Evolutionary conservation across 2,329 filamentous ascomycete genomes (phyloP).

Genomic region (Immersiporthe knoxdaviesiana): DNA sequence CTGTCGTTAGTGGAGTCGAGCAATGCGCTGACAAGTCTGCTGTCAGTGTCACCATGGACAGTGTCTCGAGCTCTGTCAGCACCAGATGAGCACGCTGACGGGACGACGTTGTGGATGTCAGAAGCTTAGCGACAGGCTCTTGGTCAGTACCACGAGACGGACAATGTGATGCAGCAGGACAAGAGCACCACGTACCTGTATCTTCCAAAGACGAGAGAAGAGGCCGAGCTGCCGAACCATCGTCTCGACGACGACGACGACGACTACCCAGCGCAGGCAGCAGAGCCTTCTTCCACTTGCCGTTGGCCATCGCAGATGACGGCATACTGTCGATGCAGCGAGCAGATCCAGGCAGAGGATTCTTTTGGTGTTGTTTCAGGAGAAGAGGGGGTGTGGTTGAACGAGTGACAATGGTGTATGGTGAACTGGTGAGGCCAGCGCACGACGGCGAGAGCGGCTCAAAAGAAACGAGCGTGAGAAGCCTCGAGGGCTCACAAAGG

Average conservation of each 20-base stretch:
- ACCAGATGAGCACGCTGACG: not conserved
- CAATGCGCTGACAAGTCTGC: constrained; percentile 24
- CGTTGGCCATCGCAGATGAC: constrained; percentile 7
- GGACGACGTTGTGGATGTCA: constrained; percentile 7
- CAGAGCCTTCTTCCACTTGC: constrained; percentile 27
- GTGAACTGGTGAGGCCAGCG: not conserved
- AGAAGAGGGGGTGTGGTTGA: not conserved
- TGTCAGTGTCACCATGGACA: constrained; percentile 7
- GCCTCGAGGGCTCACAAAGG: not conserved
- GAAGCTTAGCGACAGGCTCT: constrained; percentile 5
- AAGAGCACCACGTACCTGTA: constrained; percentile 16
- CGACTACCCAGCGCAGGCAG: constrained; percentile 21
- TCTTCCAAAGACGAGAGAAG: constrained; percentile 14
- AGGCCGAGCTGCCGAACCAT: not conserved
- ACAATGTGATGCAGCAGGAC: too few species aligned
- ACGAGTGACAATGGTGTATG: not conserved
- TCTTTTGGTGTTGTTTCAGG: not conserved
- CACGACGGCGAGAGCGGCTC: not conserved
- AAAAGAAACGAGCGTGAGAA: not conserved
- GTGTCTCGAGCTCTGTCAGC: not conserved
- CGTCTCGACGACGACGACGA: constrained; percentile 17
- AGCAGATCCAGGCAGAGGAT: not conserved
- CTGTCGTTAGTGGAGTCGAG: constrained; percentile 22
- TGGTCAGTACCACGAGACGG: not conserved
- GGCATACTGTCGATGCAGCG: constrained; percentile 5